Base-by-base conservation (phyloP, 371 early-diverging fungal genomes). In the Mucor indicus region DNA sequence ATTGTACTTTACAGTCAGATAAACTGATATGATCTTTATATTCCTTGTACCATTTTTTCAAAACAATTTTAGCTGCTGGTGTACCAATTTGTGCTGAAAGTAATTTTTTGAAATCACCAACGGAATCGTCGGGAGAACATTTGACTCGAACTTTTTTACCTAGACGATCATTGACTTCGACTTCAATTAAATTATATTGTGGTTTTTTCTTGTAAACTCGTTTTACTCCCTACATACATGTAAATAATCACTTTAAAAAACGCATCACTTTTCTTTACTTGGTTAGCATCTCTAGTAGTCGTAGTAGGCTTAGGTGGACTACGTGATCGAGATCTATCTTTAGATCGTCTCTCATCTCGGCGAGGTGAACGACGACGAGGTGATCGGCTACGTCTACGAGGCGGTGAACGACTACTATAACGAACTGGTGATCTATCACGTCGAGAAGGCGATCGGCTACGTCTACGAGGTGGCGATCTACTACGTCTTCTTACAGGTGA, bases 41-140 rank as follows among this genome's bases (percentile, higher is more conserved):
- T 25, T 85, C 77, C 25, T 75, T 93, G 64, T 93, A 87, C 92
- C 94, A 92, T 62, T 95, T 94, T 69, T 95, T 95, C 32, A 97
- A 74, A 2, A 93, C 83, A 62, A 97, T 92, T 69, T 92, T 95
- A 37, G 86, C 80, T 33, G 90, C 77, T 48, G 88, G 87, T 6
- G 98, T 95, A 60, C 98, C 98, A 16, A 89, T 92, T 66, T 92
- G 95, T 6, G 94, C 95, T 9, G 96, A 91, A 38, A 94, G 86
- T 19, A 95, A 63, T 62, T 90, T 88, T 61, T 97, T 97, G 29
- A 97, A 81, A 62, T 93, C 93, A 7, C 89, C 89, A 17, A 97
- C 77, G 0, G 92, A 90, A 66, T 96, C 97, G 39, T 83, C 84
- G 13, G 86, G 87, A 55, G 91, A 88, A 61, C 57, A 62, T 66